phyloP scores from a whole-genome alignment of 345 rosid genomes.

The Hibiscus tridactylites region DNA sequence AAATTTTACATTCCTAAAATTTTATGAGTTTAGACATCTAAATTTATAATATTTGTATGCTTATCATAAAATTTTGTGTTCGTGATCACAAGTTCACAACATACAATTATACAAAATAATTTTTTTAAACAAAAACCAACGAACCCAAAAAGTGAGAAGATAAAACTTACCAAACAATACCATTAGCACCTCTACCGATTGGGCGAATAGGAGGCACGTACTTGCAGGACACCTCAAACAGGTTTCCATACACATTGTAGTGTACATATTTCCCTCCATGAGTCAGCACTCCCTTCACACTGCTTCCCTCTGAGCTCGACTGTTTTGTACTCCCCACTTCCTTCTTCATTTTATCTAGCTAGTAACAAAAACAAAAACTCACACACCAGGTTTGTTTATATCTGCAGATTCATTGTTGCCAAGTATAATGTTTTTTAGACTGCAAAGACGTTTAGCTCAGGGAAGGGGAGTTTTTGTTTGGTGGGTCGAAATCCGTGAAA shows the following conservation, averaged over 20 bases:
- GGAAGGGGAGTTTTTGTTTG: background rate
- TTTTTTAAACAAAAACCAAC: no score
- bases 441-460: background rate
- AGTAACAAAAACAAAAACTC: background rate
- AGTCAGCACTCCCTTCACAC: conserved; percentile 48
- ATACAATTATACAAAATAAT: no score
- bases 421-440: background rate
- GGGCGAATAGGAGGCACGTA: conserved; percentile 73
- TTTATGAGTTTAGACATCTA: no score
- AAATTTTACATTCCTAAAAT: no score
- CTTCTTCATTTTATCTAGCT: background rate
- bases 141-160: no score
- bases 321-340: conserved; percentile 29
- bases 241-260: conserved; percentile 63
- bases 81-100: no score
- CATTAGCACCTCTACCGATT: conserved; percentile 64
- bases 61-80: no score
- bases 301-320: conserved; percentile 34
- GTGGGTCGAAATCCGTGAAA: conserved; percentile 35
- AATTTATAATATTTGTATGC: no score
- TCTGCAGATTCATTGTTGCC: conserved; percentile 2
- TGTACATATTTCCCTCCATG: conserved; percentile 64
- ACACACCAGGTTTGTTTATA: background rate
- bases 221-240: conserved; percentile 64
- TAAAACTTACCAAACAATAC: conserved; percentile 54